Conservation (phyloP, 2,329 filamentous ascomycete genomes). For the Talaromyces sp. region DNA sequence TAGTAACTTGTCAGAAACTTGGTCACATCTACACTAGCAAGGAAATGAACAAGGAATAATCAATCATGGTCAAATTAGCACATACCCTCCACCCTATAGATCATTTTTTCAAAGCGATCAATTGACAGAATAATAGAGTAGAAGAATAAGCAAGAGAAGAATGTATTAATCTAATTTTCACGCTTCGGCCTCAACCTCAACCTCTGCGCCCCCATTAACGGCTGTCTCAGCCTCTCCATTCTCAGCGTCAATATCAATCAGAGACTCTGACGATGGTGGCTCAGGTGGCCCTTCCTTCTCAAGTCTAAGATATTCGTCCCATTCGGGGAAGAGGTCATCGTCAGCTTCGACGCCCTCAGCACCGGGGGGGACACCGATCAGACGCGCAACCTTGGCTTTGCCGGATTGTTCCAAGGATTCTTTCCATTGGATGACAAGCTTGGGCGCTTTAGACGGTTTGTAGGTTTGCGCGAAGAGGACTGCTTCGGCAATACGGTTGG, state of each 20-base stretch:
- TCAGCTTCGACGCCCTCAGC: constrained; percentile 53
- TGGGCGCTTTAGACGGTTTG: constrained; percentile 71
- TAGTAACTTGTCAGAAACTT: not conserved
- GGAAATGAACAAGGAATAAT: not conserved
- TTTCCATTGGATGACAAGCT: constrained; percentile 76
- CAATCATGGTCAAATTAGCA: not conserved
- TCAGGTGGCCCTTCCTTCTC: constrained; percentile 65
- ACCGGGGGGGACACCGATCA: constrained; percentile 76
- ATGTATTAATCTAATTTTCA: constrained; percentile 10
- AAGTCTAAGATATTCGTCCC: constrained; percentile 82
- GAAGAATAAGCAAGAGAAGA: not conserved
- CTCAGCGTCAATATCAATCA: constrained; percentile 42
- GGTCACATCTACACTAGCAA: not conserved
- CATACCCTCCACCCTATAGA: constrained; percentile 10
- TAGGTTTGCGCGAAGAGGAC: constrained; percentile 94
- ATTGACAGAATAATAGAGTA: not conserved
- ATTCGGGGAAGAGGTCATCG: constrained; percentile 90
- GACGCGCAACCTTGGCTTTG: constrained; percentile 78
- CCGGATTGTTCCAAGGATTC: constrained; percentile 75
- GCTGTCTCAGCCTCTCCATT: constrained; percentile 30
- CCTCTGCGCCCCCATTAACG: constrained; percentile 32
- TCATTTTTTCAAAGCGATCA: not conserved
- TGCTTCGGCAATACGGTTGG: constrained; percentile 76
- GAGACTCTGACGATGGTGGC: constrained; percentile 36
- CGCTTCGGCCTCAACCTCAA: constrained; percentile 21